Evolutionary conservation across 768 basidiomycete species (phyloP), one percentile per base, ranked within the genome.

Genomic region (Pulveroboletus frians): DNA sequence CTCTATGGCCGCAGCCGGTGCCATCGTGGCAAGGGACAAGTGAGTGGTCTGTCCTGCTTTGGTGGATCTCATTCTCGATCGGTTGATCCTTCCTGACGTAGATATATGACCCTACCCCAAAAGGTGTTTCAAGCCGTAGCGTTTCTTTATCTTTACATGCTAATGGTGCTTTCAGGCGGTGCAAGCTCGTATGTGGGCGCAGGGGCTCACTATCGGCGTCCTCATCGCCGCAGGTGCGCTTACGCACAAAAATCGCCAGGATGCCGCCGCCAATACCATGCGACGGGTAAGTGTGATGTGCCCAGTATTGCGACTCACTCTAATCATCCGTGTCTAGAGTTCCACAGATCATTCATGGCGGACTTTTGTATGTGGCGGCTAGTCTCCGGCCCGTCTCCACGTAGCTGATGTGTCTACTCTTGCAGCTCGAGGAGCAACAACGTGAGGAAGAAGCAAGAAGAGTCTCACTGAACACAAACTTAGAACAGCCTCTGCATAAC

Each of bases 141-240:
- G 18, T 9, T 2, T 11, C 1, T 15, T 7, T 27, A 4, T 26
- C 18, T n/a, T 17, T n/a, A 3, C 23, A 5, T 35, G 17, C 51
- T 57, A 38, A 54, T 10, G 72, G 74, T 59, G 70, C 14, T 76
- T 79, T 50, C 35, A 74, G 75, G 71, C 88, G 23, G 88, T 92
- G 3, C 88, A 91, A 66, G 87, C 84, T 29, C 86, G 88, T 77
- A 85, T 90, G 84, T 90, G 87, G 87, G 88, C 88, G 4, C 88
- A 91, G 55, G 88, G 85, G 4, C 64, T 90, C 49, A 91, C 88
- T 0, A 80, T 91, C 39, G 86, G 85, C 32, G 73, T 89, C 21
- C 67, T 90, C 26, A 74, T 88, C 48, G 83, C 70, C 4, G 86
- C 87, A 13, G 88, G 85, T 54, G 79, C 79, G 5, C 67, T 89